A percentile compares a stretch with the other conserved stretches of the same genome.
Conservation (phyloP, 2,329 filamentous ascomycete species). For the Alternaria sp. region DNA sequence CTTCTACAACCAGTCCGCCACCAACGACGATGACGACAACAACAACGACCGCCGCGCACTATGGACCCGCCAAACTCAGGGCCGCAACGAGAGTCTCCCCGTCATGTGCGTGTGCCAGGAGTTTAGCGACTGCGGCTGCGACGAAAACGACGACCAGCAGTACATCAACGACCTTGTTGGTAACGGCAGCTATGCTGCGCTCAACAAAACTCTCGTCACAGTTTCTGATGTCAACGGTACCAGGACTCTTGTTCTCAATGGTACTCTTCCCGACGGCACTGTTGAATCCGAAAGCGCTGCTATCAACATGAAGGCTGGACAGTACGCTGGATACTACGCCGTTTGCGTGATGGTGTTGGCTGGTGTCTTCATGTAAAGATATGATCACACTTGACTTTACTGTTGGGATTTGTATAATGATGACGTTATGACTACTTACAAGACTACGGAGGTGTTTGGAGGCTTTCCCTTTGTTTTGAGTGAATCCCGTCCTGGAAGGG, state of each 20-base stretch:
- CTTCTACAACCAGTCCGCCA: conserved; percentile 57
- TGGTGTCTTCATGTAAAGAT: conserved; percentile 25
- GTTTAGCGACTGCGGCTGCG: conserved; percentile 70
- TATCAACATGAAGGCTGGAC: conserved; percentile 32
- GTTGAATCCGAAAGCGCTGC: conserved; percentile 44
- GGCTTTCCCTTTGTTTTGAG: not conserved
- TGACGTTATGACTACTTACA: conserved; percentile 10
- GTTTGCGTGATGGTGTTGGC: conserved; percentile 52
- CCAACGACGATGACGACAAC: conserved; percentile 54
- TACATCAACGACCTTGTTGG: conserved; percentile 69
- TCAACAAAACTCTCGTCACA: conserved; percentile 70
- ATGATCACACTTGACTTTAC: not conserved
- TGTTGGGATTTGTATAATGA: conserved; percentile 5
- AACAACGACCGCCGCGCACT: conserved; percentile 15
- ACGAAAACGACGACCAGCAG: conserved; percentile 68
- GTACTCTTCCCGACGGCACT: conserved; percentile 64
- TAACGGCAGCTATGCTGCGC: conserved; percentile 61
- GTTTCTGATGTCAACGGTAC: conserved; percentile 71
- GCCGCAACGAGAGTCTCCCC: conserved; percentile 66
- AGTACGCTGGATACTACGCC: conserved; percentile 52
- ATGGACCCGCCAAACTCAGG: conserved; percentile 24
- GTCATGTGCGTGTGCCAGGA: conserved; percentile 69
- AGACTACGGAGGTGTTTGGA: not conserved
- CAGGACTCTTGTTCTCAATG: conserved; percentile 73
- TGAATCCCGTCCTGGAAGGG: not conserved